Conservation (phyloP, 805 yeast species). For the Candida berthetii region DNA sequence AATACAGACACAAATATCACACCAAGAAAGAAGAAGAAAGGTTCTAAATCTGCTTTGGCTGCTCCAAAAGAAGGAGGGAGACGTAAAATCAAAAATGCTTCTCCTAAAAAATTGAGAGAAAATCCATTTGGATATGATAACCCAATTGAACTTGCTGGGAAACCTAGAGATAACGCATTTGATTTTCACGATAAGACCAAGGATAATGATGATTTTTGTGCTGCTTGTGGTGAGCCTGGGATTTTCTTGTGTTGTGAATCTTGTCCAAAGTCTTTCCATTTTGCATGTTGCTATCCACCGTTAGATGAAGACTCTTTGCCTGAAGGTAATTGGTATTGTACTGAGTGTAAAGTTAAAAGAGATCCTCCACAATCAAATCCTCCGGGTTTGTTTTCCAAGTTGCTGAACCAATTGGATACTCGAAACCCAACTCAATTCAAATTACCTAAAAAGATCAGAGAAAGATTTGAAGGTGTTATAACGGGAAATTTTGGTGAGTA, state of each 20-base stretch:
- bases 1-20: conserved; percentile 3
- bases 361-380: conserved; percentile 27
- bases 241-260: conserved; percentile 89
- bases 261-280: conserved; percentile 90
- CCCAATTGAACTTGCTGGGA: conserved; percentile 22
- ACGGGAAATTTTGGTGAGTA: conserved; percentile 70
- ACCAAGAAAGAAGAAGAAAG: conserved; percentile 2
- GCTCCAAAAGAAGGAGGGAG: conserved; percentile 4
- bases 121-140: conserved; percentile 40
- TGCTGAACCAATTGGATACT: conserved; percentile 51
- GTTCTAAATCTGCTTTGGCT: background rate
- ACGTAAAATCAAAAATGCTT: conserved; percentile 20
- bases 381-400: conserved; percentile 41
- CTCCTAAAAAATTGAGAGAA: conserved; percentile 25
- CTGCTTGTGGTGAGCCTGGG: conserved; percentile 88
- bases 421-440: conserved; percentile 62
- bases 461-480: conserved; percentile 64
- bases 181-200: conserved; percentile 25
- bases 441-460: conserved; percentile 65
- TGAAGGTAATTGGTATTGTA: conserved; percentile 87
- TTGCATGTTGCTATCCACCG: conserved; percentile 89
- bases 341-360: conserved; percentile 53
- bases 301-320: conserved; percentile 68
- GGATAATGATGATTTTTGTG: conserved; percentile 81
- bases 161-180: conserved; percentile 22